Percentiles rank a stretch among this genome's conserved stretches.
These are phyloP conservation scores for Epichloe bromicola DNA, from an alignment of 2,329 filamentous ascomycete species.

Conservation along the genomic window DNA sequence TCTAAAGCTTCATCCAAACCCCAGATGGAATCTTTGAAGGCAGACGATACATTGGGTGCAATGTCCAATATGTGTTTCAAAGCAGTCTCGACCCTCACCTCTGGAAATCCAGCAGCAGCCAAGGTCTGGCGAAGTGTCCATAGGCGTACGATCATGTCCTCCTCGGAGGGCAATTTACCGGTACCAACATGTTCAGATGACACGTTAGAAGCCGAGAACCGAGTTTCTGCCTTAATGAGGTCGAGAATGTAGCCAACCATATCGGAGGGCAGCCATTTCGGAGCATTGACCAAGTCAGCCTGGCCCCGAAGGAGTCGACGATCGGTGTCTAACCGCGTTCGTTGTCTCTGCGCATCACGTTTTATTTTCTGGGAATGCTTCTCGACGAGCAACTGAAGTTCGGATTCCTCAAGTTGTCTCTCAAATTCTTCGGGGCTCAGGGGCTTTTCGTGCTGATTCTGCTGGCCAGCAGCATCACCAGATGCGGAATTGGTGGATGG, in stretches of 20 bases:
- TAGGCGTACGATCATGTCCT: slow-evolving; percentile 64
- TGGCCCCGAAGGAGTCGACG: slow-evolving; percentile 68
- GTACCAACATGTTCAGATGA: slow-evolving; percentile 29
- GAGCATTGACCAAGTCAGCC: slow-evolving; percentile 56
- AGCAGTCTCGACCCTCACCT: slow-evolving; percentile 47
- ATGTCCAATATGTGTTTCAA: slow-evolving; percentile 56
- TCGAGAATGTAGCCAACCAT: slow-evolving; percentile 66
- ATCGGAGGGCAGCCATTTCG: slow-evolving; percentile 70
- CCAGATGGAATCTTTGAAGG: slow-evolving; percentile 58
- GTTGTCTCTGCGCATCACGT: slow-evolving; percentile 66
- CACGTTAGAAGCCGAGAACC: slow-evolving; percentile 40
- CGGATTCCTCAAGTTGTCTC: slow-evolving; percentile 75
- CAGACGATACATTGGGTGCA: slow-evolving; percentile 44
- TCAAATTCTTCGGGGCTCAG: slow-evolving; percentile 83
- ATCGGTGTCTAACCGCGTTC: slow-evolving; percentile 70
- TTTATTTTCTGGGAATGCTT: slow-evolving; percentile 68
- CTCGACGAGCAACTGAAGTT: slow-evolving; percentile 77
- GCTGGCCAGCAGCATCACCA: slow-evolving; percentile 3
- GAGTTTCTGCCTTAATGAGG: slow-evolving; percentile 53
- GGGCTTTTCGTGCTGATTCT: slow-evolving; percentile 25
- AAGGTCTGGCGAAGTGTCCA: slow-evolving; percentile 77
- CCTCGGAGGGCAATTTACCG: slow-evolving; percentile 51
- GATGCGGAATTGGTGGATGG: slow-evolving; percentile 11
- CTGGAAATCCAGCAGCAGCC: slow-evolving; percentile 52
- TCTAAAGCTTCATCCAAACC: slow-evolving; percentile 79